These are phyloP conservation scores for Medicago ruthenica DNA, from an alignment of 306 rosid genomes.

Conservation along the genomic window DNA sequence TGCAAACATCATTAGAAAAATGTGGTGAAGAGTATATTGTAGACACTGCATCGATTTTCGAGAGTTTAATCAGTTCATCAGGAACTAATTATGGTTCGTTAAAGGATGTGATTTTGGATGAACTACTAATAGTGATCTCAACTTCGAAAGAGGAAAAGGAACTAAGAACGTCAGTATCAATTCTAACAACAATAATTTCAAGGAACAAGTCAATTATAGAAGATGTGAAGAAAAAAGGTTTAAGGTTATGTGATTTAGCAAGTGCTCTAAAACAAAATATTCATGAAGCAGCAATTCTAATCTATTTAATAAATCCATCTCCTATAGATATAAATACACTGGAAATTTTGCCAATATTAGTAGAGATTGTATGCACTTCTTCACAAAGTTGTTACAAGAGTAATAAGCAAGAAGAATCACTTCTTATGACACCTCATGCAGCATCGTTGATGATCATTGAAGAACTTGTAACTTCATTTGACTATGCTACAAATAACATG, in stretches of 20 bases:
- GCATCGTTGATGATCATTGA: constrained; percentile 82
- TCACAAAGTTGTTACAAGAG: constrained; percentile 54
- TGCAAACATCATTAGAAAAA: constrained; percentile 52
- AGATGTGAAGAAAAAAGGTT: constrained; percentile 80
- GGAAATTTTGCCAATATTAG: constrained; percentile 71
- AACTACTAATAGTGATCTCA: constrained; percentile 66
- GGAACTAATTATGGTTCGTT: constrained; percentile 54
- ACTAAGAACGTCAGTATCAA: constrained; percentile 67
- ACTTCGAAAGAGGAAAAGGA: constrained; percentile 73
- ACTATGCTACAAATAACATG: constrained; percentile 65
- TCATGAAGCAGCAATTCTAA: constrained; percentile 77
- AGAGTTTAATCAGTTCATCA: constrained; percentile 59
- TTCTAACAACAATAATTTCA: constrained; percentile 66
- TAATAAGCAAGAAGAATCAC: constrained; percentile 51
- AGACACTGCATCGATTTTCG: constrained; percentile 66
- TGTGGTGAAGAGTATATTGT: constrained; percentile 57
- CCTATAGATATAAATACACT: constrained; percentile 70
- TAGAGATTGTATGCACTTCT: constrained; percentile 70
- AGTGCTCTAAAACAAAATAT: constrained; percentile 79
- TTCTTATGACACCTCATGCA: constrained; percentile 69
- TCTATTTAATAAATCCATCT: constrained; percentile 75
- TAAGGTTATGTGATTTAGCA: constrained; percentile 71
- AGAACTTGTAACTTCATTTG: constrained; percentile 76
- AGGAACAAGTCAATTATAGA: constrained; percentile 67
- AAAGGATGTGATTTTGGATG: constrained; percentile 79